Evolutionary conservation across 345 rosid species (phyloP).

Genomic region (Populus nigra): DNA sequence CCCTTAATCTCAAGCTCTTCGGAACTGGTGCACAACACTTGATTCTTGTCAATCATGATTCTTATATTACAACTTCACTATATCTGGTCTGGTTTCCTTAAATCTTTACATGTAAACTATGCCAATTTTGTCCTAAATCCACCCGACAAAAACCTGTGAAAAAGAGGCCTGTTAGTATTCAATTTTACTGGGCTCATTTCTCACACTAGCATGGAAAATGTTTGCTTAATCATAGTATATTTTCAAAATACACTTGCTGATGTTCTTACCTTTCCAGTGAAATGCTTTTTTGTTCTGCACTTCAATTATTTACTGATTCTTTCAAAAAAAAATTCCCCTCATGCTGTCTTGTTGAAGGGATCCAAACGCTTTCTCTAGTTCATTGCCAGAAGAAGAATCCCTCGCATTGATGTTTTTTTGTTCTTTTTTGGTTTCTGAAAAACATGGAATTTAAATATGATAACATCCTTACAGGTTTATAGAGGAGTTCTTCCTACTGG

Average conservation of each 20-base stretch:
- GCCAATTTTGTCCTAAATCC: background rate
- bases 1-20: background rate
- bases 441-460: background rate
- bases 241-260: too few species aligned
- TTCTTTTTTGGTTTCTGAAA: too few species aligned
- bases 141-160: too few species aligned
- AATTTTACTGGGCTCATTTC: too few species aligned
- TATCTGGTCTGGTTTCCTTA: background rate
- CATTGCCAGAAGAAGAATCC: background rate
- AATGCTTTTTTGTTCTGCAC: background rate
- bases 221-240: too few species aligned
- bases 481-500: slow-evolving; percentile 30
- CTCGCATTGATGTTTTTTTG: background rate
- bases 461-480: slow-evolving; percentile 21
- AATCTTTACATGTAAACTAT: background rate
- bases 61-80: background rate
- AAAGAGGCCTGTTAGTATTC: background rate
- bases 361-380: background rate
- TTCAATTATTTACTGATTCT: background rate
- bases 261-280: background rate
- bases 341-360: background rate
- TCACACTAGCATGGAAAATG: too few species aligned
- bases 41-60: background rate
- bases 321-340: too few species aligned
- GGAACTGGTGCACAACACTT: background rate